Evolutionary conservation across 352 stramenopile species (phyloP).

Genomic region (Lagenidium giganteum): DNA sequence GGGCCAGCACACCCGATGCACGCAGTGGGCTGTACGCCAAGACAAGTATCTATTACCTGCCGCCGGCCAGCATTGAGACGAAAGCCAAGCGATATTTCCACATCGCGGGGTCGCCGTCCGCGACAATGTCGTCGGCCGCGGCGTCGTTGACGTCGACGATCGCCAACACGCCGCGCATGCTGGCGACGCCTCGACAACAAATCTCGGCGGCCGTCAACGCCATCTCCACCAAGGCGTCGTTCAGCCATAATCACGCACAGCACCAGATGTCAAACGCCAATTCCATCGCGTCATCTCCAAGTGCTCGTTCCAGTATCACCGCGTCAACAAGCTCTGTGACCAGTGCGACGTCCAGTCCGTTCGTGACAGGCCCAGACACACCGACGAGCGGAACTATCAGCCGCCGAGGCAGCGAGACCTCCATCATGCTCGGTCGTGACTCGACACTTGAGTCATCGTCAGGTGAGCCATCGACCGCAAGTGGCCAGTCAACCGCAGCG

Average conservation of each 20-base stretch:
- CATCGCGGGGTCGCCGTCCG: constrained; percentile 31
- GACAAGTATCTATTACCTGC: constrained; percentile 38
- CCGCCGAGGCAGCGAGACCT: too few relatives aligned
- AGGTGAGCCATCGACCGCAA: neutral
- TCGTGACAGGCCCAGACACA: too few relatives aligned
- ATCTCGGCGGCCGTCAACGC: constrained; percentile 58
- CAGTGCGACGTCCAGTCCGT: too few relatives aligned
- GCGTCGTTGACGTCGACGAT: constrained; percentile 53
- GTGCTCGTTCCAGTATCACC: too few relatives aligned
- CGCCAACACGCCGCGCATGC: constrained; percentile 44
- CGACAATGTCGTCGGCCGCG: constrained; percentile 58
- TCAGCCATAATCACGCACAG: constrained; percentile 39
- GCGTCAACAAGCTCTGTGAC: too few relatives aligned
- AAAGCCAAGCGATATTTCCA: constrained; percentile 45
- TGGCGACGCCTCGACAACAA: constrained; percentile 51
- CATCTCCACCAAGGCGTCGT: constrained; percentile 55
- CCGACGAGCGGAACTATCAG: too few relatives aligned
- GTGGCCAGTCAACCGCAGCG: too few relatives aligned
- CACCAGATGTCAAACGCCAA: constrained; percentile 5
- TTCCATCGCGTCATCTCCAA: neutral
- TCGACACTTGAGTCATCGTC: too few relatives aligned
- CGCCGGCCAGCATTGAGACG: constrained; percentile 40
- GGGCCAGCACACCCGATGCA: constrained; percentile 4
- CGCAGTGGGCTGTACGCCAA: constrained; percentile 39
- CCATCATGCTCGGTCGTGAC: too few relatives aligned